These are phyloP conservation scores for Amoebophrya sp. DNA, from an alignment of 169 alveolate species.

Conservation along the genomic window DNA sequence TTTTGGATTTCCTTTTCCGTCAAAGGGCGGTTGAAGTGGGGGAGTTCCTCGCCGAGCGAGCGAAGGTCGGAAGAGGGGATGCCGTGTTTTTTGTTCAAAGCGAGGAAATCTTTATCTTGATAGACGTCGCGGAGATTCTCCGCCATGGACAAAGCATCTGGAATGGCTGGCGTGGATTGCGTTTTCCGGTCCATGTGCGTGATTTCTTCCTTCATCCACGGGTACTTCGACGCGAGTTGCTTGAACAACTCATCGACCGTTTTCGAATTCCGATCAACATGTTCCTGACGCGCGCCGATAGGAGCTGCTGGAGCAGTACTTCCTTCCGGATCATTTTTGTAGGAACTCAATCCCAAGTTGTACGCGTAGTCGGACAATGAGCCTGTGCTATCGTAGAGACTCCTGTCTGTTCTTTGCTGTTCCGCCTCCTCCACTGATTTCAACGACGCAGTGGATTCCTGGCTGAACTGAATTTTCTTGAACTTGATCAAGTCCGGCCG, in stretches of 20 bases:
- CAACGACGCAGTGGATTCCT: no score
- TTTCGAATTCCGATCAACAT: neutral
- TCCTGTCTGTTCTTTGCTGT: no score
- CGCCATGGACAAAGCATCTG: neutral
- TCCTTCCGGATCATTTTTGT: no score
- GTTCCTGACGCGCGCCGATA: neutral
- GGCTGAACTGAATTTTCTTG: no score
- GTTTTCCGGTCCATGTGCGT: neutral
- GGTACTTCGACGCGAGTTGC: neutral
- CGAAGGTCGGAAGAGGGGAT: neutral
- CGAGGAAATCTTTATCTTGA: neutral
- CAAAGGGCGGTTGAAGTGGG: neutral
- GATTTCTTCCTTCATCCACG: neutral
- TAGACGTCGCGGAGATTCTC: neutral
- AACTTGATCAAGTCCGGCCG: no score
- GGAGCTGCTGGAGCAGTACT: no score
- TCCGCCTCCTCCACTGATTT: no score
- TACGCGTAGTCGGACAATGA: no score
- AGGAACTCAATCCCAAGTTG: no score
- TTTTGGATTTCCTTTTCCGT: neutral
- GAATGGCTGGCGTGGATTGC: neutral
- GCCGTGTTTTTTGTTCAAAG: neutral
- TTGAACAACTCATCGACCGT: neutral
- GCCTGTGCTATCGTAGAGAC: no score
- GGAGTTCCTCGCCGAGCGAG: neutral